Conservation (phyloP, 371 early-diverging fungal species). For the Mucor circinelloides region DNA sequence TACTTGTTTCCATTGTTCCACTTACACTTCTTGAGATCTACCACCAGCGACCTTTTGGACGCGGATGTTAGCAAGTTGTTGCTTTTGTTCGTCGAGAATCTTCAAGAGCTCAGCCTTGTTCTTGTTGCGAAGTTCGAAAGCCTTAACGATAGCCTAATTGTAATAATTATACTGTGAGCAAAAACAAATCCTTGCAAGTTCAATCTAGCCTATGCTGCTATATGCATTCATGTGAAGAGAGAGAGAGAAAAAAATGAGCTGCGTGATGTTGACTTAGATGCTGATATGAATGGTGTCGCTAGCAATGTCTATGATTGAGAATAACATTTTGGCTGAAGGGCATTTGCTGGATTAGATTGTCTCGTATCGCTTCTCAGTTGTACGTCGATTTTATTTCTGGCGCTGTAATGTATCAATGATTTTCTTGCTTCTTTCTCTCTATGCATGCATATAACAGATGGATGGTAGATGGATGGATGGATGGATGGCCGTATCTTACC, state of each 20-base stretch:
- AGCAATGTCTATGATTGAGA: too few relatives aligned
- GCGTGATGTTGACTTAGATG: neutral
- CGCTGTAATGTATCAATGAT: neutral
- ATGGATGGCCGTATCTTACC: constrained; percentile 21
- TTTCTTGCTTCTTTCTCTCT: neutral
- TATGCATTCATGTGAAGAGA: neutral
- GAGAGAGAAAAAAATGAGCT: too few relatives aligned
- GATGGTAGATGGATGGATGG: constrained; percentile 11
- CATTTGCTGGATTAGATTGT: neutral
- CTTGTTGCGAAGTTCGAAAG: constrained; percentile 89
- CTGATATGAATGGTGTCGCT: neutral
- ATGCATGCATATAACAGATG: neutral
- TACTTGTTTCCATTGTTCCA: neutral
- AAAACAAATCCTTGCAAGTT: neutral
- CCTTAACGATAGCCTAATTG: constrained; percentile 78
- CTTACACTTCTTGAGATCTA: constrained; percentile 82
- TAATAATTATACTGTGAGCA: neutral
- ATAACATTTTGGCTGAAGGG: neutral
- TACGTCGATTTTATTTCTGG: too few relatives aligned
- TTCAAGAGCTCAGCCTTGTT: constrained; percentile 88
- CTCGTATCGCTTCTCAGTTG: neutral
- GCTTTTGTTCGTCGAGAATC: constrained; percentile 91
- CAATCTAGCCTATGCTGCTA: neutral
- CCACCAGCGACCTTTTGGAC: constrained; percentile 91
- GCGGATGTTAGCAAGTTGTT: constrained; percentile 87